Evolutionary conservation across 352 stramenopile genomes (phyloP).

Genomic region (Aphanomyces astaci): DNA sequence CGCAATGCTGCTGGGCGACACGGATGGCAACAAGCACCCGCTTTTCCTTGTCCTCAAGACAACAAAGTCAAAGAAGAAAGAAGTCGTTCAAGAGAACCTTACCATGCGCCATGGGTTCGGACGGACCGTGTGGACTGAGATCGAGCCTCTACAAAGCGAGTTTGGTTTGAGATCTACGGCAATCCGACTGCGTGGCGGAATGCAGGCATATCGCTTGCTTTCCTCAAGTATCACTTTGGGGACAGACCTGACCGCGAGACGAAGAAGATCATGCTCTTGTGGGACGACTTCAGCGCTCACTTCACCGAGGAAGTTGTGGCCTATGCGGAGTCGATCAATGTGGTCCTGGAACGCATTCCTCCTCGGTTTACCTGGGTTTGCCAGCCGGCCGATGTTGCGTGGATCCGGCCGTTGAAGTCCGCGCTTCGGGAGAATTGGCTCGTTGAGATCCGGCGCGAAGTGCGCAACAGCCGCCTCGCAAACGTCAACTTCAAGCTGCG

Average conservation of each 20-base stretch:
- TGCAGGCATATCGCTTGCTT: not conserved
- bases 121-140: not conserved
- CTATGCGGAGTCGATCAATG: constrained; percentile 5
- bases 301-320: not conserved
- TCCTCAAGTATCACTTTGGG: constrained; percentile 5
- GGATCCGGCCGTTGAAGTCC: constrained; percentile 14
- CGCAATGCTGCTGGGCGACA: not conserved
- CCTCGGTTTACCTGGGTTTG: constrained; percentile 5
- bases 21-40: constrained; percentile 4
- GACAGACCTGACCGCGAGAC: not conserved
- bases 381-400: constrained; percentile 6
- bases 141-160: not conserved
- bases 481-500: not conserved
- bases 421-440: not conserved
- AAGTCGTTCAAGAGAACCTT: constrained; percentile 2
- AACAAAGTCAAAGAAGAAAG: not conserved
- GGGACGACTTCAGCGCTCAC: constrained; percentile 11
- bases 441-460: not conserved
- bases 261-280: constrained; percentile 8
- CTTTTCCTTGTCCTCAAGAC: constrained; percentile 1
- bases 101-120: not conserved
- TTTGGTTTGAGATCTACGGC: not conserved
- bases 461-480: not conserved
- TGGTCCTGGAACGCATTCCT: not conserved
- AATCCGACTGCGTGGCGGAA: constrained; percentile 8